These are phyloP conservation scores for Carex arenaria DNA, from an alignment of 202 grass and related monocot genomes.

Conservation along the genomic window DNA sequence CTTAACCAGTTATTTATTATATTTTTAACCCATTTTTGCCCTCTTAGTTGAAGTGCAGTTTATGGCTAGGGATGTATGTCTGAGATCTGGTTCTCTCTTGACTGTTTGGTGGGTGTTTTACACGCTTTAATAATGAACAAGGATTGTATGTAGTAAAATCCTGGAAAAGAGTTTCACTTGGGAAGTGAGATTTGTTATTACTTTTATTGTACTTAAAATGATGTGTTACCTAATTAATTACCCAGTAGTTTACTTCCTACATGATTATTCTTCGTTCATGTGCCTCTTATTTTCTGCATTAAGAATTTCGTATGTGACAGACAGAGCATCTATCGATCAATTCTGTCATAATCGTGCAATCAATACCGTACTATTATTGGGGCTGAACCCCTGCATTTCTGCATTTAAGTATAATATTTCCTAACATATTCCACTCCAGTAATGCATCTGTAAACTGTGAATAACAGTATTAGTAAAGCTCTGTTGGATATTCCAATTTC, in stretches of 20 bases:
- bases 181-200: not conserved
- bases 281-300: not conserved
- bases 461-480: no score
- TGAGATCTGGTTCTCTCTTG: not conserved
- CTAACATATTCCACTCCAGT: not conserved
- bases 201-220: not conserved
- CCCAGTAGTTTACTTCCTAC: not conserved
- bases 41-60: not conserved
- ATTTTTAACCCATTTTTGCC: not conserved
- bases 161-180: not conserved
- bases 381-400: not conserved
- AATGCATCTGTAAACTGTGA: not conserved
- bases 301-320: not conserved
- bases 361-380: not conserved
- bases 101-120: not conserved
- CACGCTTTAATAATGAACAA: not conserved
- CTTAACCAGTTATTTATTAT: constrained; percentile 23
- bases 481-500: not conserved
- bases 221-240: not conserved
- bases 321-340: not conserved
- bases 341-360: not conserved
- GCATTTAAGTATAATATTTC: not conserved
- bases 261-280: not conserved
- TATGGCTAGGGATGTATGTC: not conserved
- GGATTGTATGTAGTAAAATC: not conserved